phyloP scores from a whole-genome alignment of 441 rosid species.

The Populus hybrid region DNA sequence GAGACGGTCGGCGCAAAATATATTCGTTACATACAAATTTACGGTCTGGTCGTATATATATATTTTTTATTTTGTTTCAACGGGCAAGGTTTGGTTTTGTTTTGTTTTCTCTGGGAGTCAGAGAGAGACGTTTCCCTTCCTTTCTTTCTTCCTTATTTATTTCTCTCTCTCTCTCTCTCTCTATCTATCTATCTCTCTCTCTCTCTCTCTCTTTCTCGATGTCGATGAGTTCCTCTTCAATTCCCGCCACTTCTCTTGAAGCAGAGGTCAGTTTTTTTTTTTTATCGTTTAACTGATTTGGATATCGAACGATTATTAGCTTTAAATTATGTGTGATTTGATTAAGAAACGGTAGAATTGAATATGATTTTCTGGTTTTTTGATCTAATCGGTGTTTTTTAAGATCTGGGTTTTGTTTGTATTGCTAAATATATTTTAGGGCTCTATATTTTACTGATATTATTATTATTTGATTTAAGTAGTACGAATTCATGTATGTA shows the following conservation, averaged over 20 bases:
- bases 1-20: conserved; percentile 62
- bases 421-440: conserved; percentile 17
- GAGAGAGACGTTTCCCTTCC: conserved; percentile 19
- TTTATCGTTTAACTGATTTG: conserved; percentile 18
- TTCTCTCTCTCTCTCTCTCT: conserved; percentile 10
- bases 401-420: conserved; percentile 54
- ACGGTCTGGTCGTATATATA: conserved; percentile 14
- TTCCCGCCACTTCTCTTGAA: conserved; percentile 53
- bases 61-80: conserved; percentile 50
- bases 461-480: neutral
- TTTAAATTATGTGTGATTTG: conserved; percentile 27
- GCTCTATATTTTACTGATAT: neutral
- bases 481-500: neutral
- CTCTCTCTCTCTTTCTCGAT: neutral
- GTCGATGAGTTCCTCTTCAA: conserved; percentile 47
- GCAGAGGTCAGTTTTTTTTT: conserved; percentile 40
- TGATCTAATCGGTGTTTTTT: conserved; percentile 33
- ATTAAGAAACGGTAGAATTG: conserved; percentile 50
- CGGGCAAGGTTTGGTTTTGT: conserved; percentile 71
- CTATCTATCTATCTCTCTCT: neutral
- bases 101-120: conserved; percentile 46
- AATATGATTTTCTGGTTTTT: conserved; percentile 9
- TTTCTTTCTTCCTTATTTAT: conserved; percentile 15
- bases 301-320: conserved; percentile 17
- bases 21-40: conserved; percentile 62